Evolutionary conservation across 2,329 filamentous ascomycete species (phyloP).

Genomic region (Colletotrichum cuscutae): DNA sequence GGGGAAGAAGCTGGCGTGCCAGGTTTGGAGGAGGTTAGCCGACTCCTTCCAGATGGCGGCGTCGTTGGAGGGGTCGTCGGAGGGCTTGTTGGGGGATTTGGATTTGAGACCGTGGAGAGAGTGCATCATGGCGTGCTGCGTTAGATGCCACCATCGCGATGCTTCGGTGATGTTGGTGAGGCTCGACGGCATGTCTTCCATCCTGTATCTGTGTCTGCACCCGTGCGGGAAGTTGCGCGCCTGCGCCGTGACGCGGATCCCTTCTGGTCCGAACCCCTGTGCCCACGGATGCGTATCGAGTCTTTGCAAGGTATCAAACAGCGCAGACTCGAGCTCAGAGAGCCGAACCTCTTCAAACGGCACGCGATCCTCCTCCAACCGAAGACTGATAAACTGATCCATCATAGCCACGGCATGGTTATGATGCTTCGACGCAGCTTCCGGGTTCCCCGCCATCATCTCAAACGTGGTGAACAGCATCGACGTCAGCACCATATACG

Average conservation of each 20-base stretch:
- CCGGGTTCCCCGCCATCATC: slow-evolving; percentile 11
- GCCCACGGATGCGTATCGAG: slow-evolving; percentile 25
- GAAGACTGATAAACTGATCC: slow-evolving; percentile 9
- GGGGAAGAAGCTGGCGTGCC: slow-evolving; percentile 15
- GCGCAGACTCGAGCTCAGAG: slow-evolving; percentile 6
- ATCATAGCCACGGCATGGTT: slow-evolving; percentile 25
- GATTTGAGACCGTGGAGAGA: slow-evolving; percentile 17
- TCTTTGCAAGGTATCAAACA: slow-evolving; percentile 18
- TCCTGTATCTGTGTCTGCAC: slow-evolving; percentile 12
- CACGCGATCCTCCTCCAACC: not conserved
- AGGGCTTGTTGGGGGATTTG: not conserved
- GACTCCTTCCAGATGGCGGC: slow-evolving; percentile 3
- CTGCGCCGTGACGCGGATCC: not conserved
- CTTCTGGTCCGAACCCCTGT: not conserved
- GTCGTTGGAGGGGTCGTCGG: not conserved
- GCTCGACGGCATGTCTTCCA: slow-evolving; percentile 11
- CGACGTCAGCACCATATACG: slow-evolving; percentile 14
- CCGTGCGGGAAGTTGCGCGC: slow-evolving; percentile 4
- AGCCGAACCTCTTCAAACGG: not conserved
- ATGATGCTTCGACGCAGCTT: slow-evolving; percentile 8
- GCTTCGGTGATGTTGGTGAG: slow-evolving; percentile 10
- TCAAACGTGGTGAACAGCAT: slow-evolving; percentile 22
- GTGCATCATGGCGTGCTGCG: slow-evolving; percentile 20
- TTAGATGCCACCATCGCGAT: slow-evolving; percentile 18
- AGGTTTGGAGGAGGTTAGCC: not conserved